Evolutionary conservation across 2,329 filamentous ascomycete genomes (phyloP), one percentile per base, ranked within the genome.

Genomic region (Fusarium ambrosium): DNA sequence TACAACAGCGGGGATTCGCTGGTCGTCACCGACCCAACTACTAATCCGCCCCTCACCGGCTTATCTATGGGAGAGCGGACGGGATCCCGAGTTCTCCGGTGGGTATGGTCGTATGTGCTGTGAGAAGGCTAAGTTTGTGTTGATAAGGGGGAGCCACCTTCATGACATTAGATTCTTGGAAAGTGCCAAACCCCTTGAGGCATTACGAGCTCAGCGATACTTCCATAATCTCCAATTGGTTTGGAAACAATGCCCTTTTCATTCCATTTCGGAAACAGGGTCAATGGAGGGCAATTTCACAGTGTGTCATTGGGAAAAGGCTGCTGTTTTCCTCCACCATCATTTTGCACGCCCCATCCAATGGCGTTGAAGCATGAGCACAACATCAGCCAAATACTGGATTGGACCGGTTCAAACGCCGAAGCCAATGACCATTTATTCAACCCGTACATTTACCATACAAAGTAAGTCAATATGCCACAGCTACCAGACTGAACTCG

Each of bases 51-150:
- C 48, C 48, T 53, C 48, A 53, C 48, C 24, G 48, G 48, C 48
- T 53, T 53, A 53, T 53, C 48, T 53, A 53, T 53, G 48, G 48
- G 48, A 53, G 48, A 53, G 48, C 48, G 48, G 48, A 53, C 48
- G 48, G 48, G 48, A 53, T 53, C 45, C 45, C 45, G 45, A 51
- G 45, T 51, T 51, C 24, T 51, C 45, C 45, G 22, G 43, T 48
- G 43, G 43, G 43, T 48, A 48, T 48, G 43, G 43, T 48, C 43
- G 45, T 51, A 53, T 53, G 48, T 53, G 16, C 9, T 8, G 4
- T 10, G 18, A 7, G 6, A 4, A 2, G 24, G 48, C 24, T 16
- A 13, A n/a, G 6, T n/a, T 29, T 29, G 48, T 18, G 16, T 29
- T 29, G 2, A 29, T 53, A 29, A n/a, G 4, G 45, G 45, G 11